A percentile compares a stretch with the other conserved stretches of the same genome.
Evolutionary conservation across 78 protist species (phyloP).

Genomic region (Dictyostelium capitatum): DNA sequence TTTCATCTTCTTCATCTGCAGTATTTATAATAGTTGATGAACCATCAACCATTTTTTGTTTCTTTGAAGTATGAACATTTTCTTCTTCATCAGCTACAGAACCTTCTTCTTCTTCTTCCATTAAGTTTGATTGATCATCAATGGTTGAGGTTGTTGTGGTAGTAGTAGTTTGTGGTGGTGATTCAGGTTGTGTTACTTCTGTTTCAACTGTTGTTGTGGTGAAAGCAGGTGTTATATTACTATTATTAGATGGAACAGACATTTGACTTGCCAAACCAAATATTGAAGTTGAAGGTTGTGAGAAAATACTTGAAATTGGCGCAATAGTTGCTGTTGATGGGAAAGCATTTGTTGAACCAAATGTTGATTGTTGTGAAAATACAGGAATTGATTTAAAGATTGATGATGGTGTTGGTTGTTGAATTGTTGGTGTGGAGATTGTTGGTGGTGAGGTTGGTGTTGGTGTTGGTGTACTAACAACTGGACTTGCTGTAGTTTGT

Average conservation of each 20-base stretch:
- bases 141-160: neutral
- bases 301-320: neutral
- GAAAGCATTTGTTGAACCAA: neutral
- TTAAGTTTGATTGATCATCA: neutral
- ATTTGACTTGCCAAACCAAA: neutral
- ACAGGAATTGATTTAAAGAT: neutral
- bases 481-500: neutral
- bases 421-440: neutral
- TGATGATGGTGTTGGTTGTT: neutral
- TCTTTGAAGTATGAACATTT: slow-evolving; percentile 33
- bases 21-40: neutral
- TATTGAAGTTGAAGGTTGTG: neutral
- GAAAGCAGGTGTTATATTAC: neutral
- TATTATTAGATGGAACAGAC: too few relatives aligned
- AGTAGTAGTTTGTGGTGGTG: neutral
- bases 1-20: slow-evolving; percentile 48
- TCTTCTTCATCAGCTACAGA: slow-evolving; percentile 5
- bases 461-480: neutral
- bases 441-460: neutral
- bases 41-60: slow-evolving; percentile 51
- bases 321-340: neutral
- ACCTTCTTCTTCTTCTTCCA: slow-evolving; percentile 9
- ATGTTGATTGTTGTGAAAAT: neutral
- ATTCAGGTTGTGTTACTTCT: slow-evolving; percentile 20
- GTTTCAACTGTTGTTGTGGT: neutral